A percentile compares a stretch with the other conserved stretches of the same genome.
Evolutionary conservation across 2,329 filamentous ascomycete species (phyloP).

Genomic region (Teratosphaeria nubilosa): DNA sequence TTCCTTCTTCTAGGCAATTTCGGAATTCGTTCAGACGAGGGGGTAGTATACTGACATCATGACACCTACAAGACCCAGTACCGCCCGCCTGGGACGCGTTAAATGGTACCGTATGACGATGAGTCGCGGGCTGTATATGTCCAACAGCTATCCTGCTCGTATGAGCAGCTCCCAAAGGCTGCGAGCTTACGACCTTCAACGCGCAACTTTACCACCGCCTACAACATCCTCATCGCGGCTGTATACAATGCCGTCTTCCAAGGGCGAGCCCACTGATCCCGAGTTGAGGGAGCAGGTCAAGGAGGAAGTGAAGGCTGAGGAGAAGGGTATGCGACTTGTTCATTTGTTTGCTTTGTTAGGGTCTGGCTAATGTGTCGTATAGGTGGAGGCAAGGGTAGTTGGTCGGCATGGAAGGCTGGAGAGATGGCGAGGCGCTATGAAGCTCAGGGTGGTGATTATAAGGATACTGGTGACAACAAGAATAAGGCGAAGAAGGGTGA

Average conservation of each 20-base stretch:
- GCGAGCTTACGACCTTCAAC: neutral
- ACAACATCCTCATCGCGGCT: neutral
- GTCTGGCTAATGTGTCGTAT: neutral
- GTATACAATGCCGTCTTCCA: conserved; percentile 21
- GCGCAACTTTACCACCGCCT: neutral
- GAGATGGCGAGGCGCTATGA: conserved; percentile 23
- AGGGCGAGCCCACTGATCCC: conserved; percentile 24
- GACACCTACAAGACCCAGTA: neutral
- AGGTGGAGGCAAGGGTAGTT: conserved; percentile 22
- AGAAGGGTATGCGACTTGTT: conserved; percentile 17
- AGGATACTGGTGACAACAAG: conserved; percentile 21
- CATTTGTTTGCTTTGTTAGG: neutral
- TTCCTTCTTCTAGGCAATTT: neutral
- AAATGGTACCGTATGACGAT: neutral
- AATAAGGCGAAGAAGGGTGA: conserved; percentile 22
- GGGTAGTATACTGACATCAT: neutral
- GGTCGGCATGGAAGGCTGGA: conserved; percentile 24
- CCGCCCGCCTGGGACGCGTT: neutral
- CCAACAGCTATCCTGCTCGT: neutral
- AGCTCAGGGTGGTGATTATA: conserved; percentile 22
- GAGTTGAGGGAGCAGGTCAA: conserved; percentile 24
- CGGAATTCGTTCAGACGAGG: neutral
- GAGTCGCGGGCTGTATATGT: neutral
- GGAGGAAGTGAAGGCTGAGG: conserved; percentile 24
- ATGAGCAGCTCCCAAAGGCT: neutral